Evolutionary conservation across 2,329 filamentous ascomycete genomes (phyloP).

Genomic region (Rachicladosporium sp.): DNA sequence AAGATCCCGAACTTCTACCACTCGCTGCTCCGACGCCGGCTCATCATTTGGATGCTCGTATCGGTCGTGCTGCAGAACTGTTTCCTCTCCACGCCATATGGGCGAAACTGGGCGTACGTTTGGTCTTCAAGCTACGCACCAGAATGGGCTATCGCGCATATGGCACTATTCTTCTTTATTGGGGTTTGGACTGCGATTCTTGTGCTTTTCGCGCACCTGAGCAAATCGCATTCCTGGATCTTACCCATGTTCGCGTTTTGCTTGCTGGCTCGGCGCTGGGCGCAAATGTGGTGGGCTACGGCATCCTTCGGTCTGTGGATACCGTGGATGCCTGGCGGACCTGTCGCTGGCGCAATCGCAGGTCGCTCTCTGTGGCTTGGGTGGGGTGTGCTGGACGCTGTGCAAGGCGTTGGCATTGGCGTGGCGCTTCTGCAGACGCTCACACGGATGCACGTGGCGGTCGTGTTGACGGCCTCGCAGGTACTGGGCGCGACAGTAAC

Average conservation of each 20-base stretch:
- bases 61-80: slow-evolving; percentile 53
- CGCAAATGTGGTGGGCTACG: slow-evolving; percentile 53
- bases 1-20: slow-evolving; percentile 52
- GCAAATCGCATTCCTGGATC: slow-evolving; percentile 50
- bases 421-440: slow-evolving; percentile 52
- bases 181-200: slow-evolving; percentile 42
- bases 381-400: slow-evolving; percentile 50
- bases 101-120: slow-evolving; percentile 52
- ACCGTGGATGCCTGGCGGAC: slow-evolving; percentile 44
- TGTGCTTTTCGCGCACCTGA: slow-evolving; percentile 38
- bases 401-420: slow-evolving; percentile 53
- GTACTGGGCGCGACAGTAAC: slow-evolving; percentile 48
- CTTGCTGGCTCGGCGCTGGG: slow-evolving; percentile 51
- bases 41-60: slow-evolving; percentile 54
- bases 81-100: slow-evolving; percentile 52
- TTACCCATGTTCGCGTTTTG: slow-evolving; percentile 54
- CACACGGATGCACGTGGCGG: slow-evolving; percentile 50
- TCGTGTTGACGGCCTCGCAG: slow-evolving; percentile 47
- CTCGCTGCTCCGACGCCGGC: slow-evolving; percentile 47
- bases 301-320: slow-evolving; percentile 47
- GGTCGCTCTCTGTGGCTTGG: slow-evolving; percentile 51
- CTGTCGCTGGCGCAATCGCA: slow-evolving; percentile 39
- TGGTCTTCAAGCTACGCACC: slow-evolving; percentile 44
- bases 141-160: slow-evolving; percentile 42
- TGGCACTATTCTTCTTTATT: slow-evolving; percentile 42